Evolutionary conservation across 2,329 filamentous ascomycete genomes (phyloP), one percentile per base, ranked within the genome.

Genomic region (Claviceps sp.): DNA sequence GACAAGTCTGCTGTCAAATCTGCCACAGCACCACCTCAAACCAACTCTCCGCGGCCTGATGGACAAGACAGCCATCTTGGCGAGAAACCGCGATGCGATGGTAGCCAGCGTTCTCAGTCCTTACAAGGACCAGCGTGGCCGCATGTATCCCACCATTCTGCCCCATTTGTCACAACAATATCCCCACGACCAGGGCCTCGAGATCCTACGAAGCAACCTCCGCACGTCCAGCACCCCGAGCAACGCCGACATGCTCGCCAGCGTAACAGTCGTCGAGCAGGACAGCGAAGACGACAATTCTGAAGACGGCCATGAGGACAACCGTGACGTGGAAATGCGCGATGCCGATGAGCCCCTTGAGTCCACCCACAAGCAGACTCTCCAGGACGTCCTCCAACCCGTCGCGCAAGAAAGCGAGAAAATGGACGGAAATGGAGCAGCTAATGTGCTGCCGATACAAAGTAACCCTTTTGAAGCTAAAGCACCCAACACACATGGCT

Each of bases 61-160:
- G 55, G 88, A 96, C 61, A 85, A 86, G 56, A 87, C 86, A 2
- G 85, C 88, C 20, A 84, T 95, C 52, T 69, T 95, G 22, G 78
- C 75, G 5, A 74, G 76, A 53, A 76, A 83, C 64, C 82, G 81
- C 61, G 73, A 82, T 36, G 84, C 86, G 43, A 86, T 96, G 77
- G 62, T 93, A 11, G 81, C 88, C 5, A 91, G 88, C 64, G 82
- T 94, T 13, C 71, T 96, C 53, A 88, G 93, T 65, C 87, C 88
- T 0, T 79, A 82, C 65, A 70, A 80, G 55, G 72, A 82, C 61
- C 71, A 78, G 60, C 75, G 82, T 62, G 78, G 83, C 43, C 73
- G 79, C 56, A 77, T 79, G 49, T 79, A 82, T 54, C 75, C 85
- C 29, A 93, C 84, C 64, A 83, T 95, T 47, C 68, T 95, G 47